Conservation (phyloP, 2,329 filamentous ascomycete genomes). For the Apiospora koreana region DNA sequence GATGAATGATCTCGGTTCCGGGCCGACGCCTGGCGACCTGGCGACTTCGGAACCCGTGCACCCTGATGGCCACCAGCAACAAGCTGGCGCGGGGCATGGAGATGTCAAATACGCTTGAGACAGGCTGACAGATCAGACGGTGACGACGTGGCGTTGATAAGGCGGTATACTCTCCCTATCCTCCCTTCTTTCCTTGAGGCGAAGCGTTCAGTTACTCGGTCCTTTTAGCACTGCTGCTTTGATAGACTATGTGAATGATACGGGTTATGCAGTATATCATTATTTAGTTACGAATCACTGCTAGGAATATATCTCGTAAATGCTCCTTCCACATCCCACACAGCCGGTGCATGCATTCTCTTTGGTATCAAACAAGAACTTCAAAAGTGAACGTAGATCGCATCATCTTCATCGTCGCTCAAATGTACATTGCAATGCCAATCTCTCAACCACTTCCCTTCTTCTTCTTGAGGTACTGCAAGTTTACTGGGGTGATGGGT, state of each 20-base stretch:
- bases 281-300: not conserved
- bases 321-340: not conserved
- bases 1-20: slow-evolving; percentile 21
- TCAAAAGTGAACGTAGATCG: not conserved
- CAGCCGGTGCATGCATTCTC: not conserved
- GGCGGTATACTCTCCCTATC: not conserved
- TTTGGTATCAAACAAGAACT: not conserved
- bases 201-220: not conserved
- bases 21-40: slow-evolving; percentile 29
- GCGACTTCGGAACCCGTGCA: slow-evolving; percentile 17
- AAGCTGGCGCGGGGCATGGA: not conserved
- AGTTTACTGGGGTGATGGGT: slow-evolving; percentile 63
- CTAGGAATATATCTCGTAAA: not conserved
- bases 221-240: not conserved
- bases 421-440: not conserved
- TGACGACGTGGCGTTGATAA: not conserved
- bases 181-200: not conserved
- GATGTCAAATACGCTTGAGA: slow-evolving; percentile 2
- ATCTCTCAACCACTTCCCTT: not conserved
- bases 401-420: not conserved
- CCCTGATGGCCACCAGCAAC: not conserved
- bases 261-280: not conserved
- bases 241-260: not conserved
- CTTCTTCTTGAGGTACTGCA: slow-evolving; percentile 40
- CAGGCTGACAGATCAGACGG: not conserved